Base-by-base conservation (phyloP, 441 rosid species). In the Populus trichocarpa region DNA sequence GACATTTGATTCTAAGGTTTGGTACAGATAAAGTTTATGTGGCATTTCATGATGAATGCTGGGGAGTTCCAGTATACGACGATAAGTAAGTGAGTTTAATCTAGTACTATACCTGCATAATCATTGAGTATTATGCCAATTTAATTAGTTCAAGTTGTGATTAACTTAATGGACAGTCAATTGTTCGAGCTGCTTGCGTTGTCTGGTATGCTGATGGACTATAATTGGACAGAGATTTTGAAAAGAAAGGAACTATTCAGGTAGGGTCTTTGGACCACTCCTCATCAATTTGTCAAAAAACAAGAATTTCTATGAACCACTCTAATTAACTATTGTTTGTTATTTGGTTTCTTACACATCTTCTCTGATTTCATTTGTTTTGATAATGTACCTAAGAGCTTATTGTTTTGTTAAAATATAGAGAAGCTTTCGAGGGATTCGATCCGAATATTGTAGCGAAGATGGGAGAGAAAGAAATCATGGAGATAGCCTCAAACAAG, bases 171-270 rank as follows among this genome's bases (percentile, higher is more conserved):
- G 14, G 78, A 71, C 94, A 96, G 98, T 76, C 86, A 91, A 83
- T 84, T 96, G 83, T 93, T 96, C 68, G 99, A 93, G 90, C 86
- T 89, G 81, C 97, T 96, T 59, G 91, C 97, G 2, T 77, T 96
- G 89, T 89, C 89, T 64, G 97, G 97, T 35, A 93, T 96, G 98
- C 70, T 96, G 89, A 93, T 96, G 98, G 99, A 96, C 87, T 90
- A 88, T 84, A 96, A 96, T 32, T 96, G 99, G 99, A 96, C 97
- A 7, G 99, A 96, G 81, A 96, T 96, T 78, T 38, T 91, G 70
- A 96, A 91, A 84, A 87, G 98, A 75, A 91, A 83, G 79, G 88
- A 89, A 74, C 75, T 89, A 40, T 86, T 89, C 81, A 92, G 95
- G 99, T 91, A 77, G 28, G 66, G 28, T 42, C 25, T 16, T 11